Evolutionary conservation across 2,329 filamentous ascomycete genomes (phyloP).

Genomic region (Lachnellula cervina): DNA sequence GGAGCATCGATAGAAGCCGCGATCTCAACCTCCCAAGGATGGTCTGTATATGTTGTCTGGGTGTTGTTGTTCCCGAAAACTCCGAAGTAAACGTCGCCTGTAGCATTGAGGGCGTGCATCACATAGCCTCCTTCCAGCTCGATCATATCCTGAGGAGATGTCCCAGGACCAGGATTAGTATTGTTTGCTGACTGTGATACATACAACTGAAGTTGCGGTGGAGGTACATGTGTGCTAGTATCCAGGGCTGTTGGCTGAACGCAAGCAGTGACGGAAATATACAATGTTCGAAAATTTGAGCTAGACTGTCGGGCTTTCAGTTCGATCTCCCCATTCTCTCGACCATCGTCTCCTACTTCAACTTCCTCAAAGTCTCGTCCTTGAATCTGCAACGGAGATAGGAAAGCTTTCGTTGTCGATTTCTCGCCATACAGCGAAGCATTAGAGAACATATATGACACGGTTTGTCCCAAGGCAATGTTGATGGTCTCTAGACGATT

Average conservation of each 20-base stretch:
- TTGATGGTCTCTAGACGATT: slow-evolving; percentile 59
- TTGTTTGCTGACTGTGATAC: slow-evolving; percentile 64
- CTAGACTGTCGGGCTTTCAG: slow-evolving; percentile 16
- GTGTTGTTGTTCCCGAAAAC: slow-evolving; percentile 64
- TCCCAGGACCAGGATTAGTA: slow-evolving; percentile 57
- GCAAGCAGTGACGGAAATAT: slow-evolving; percentile 83
- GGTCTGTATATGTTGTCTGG: slow-evolving; percentile 44
- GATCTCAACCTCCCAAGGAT: slow-evolving; percentile 70
- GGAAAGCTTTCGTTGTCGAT: slow-evolving; percentile 33
- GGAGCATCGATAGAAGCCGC: slow-evolving; percentile 75
- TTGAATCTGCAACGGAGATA: slow-evolving; percentile 25
- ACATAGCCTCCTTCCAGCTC: slow-evolving; percentile 25
- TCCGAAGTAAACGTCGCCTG: slow-evolving; percentile 68
- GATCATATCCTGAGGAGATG: slow-evolving; percentile 18
- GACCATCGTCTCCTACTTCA: slow-evolving; percentile 5
- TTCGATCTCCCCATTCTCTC: slow-evolving; percentile 4
- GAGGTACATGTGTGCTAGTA: slow-evolving; percentile 31
- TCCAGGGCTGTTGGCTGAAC: slow-evolving; percentile 53
- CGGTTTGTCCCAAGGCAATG: slow-evolving; percentile 56
- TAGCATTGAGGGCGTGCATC: slow-evolving; percentile 56
- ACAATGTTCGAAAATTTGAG: slow-evolving; percentile 43
- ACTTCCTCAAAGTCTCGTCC: slow-evolving; percentile 12
- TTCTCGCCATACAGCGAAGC: slow-evolving; percentile 46
- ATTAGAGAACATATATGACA: slow-evolving; percentile 60
- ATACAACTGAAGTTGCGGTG: slow-evolving; percentile 74